Evolutionary conservation across 1,139 yeast genomes (phyloP).

Genomic region (Protomyces lactucae-debilis): DNA sequence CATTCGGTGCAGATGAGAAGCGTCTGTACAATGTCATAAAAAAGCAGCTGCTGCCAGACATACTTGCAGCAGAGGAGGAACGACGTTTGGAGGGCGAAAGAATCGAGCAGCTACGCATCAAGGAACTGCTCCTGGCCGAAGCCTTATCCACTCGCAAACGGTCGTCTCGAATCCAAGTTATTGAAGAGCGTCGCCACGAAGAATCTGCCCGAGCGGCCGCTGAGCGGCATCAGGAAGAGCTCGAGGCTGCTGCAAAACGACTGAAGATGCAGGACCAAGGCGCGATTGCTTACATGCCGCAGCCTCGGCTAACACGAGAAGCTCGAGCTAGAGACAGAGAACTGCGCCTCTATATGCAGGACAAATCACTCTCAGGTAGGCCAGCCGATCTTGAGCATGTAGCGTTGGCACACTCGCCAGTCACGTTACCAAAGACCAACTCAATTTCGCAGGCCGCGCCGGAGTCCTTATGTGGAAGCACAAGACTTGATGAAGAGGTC

Average conservation of each 20-base stretch:
- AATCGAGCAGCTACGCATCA: slow-evolving; percentile 3
- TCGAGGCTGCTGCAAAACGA: background rate
- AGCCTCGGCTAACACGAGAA: slow-evolving; percentile 9
- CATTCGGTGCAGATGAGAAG: background rate
- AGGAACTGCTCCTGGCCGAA: slow-evolving; percentile 5
- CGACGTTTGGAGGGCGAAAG: slow-evolving; percentile 1
- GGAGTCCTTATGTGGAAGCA: too few relatives aligned
- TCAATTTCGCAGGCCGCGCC: too few relatives aligned
- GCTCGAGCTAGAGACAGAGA: slow-evolving; percentile 24
- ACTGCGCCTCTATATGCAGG: slow-evolving; percentile 3
- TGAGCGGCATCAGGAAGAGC: background rate
- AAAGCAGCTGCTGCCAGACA: slow-evolving; percentile 4
- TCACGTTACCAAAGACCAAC: too few relatives aligned
- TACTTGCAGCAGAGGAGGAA: slow-evolving; percentile 1
- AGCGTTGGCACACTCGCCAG: too few relatives aligned
- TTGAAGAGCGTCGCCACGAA: slow-evolving; percentile 13
- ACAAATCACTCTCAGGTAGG: background rate
- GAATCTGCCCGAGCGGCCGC: slow-evolving; percentile 7
- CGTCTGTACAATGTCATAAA: background rate
- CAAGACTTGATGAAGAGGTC: too few relatives aligned
- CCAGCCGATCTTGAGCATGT: background rate
- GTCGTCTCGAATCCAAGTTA: slow-evolving; percentile 12
- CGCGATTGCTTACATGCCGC: background rate
- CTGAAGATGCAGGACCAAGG: background rate
- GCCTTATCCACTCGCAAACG: slow-evolving; percentile 14